A percentile compares a stretch with the other conserved stretches of the same genome.
These are phyloP conservation scores for Candida oleophila DNA, from an alignment of 805 yeast species.

Conservation along the genomic window DNA sequence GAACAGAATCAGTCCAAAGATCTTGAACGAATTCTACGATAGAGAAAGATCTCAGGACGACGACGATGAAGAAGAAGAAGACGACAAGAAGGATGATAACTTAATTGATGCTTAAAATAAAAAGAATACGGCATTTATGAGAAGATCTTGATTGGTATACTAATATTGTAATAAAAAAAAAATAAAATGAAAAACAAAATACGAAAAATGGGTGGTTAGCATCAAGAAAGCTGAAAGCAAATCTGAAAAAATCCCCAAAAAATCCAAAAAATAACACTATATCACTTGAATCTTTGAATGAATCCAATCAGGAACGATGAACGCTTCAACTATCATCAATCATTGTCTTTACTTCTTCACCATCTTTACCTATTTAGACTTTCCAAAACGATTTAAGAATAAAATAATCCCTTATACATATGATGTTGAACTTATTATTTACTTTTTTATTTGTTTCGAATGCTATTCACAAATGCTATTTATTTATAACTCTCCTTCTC, in stretches of 20 bases:
- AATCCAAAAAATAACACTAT: neutral
- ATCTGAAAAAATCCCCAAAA: too few species aligned
- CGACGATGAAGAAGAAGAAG: slow-evolving; percentile 43
- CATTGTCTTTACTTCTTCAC: neutral
- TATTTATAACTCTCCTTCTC: too few species aligned
- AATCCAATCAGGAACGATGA: neutral
- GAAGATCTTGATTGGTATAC: too few species aligned
- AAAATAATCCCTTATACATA: neutral
- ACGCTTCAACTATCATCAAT: neutral
- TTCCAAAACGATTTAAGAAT: neutral
- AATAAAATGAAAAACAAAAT: neutral
- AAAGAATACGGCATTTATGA: neutral
- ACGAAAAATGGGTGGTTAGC: neutral
- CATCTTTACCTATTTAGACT: neutral
- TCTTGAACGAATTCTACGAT: slow-evolving; percentile 92
- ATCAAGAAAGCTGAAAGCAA: neutral
- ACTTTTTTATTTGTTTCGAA: neutral
- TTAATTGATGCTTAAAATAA: slow-evolving; percentile 38
- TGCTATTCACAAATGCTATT: neutral
- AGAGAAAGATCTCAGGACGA: slow-evolving; percentile 72
- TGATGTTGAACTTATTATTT: neutral
- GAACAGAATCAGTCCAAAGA: slow-evolving; percentile 98
- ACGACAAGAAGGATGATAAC: slow-evolving; percentile 24
- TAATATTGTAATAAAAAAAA: too few species aligned
- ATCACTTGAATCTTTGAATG: neutral